Conservation (phyloP, 306 rosid genomes). For the Dalbergia oliveri region DNA sequence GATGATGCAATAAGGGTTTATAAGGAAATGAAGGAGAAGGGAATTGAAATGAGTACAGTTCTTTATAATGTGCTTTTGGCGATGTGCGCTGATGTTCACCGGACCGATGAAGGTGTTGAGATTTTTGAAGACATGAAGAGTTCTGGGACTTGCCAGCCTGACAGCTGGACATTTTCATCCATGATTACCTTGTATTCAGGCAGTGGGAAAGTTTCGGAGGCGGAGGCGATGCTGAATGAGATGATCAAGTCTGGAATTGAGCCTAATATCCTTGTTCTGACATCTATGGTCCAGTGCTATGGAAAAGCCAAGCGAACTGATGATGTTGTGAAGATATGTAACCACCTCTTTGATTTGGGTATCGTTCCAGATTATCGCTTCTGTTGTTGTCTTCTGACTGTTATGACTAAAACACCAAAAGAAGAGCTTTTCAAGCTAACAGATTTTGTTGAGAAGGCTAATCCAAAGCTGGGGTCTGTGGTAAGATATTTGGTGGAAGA, state of each 20-base stretch:
- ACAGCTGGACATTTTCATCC: slow-evolving; percentile 86
- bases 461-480: slow-evolving; percentile 71
- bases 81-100: slow-evolving; percentile 87
- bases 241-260: slow-evolving; percentile 82
- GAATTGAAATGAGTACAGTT: slow-evolving; percentile 62
- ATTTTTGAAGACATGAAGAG: slow-evolving; percentile 75
- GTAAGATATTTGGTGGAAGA: slow-evolving; percentile 69
- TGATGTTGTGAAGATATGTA: slow-evolving; percentile 78
- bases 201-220: slow-evolving; percentile 69
- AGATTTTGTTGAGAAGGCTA: slow-evolving; percentile 69
- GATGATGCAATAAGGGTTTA: slow-evolving; percentile 76
- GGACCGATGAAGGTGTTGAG: slow-evolving; percentile 66
- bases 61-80: slow-evolving; percentile 74
- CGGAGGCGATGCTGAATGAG: slow-evolving; percentile 71
- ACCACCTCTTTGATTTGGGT: slow-evolving; percentile 64
- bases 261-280: slow-evolving; percentile 77
- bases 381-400: slow-evolving; percentile 88
- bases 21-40: slow-evolving; percentile 82
- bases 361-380: slow-evolving; percentile 78
- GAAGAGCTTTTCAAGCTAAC: slow-evolving; percentile 73
- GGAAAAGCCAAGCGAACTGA: slow-evolving; percentile 85
- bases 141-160: slow-evolving; percentile 69
- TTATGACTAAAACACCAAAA: slow-evolving; percentile 73
- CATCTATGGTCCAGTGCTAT: slow-evolving; percentile 86
- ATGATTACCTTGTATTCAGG: slow-evolving; percentile 81